Conservation (phyloP, 345 rosid genomes). For the Cardamine chenopodiifolia region DNA sequence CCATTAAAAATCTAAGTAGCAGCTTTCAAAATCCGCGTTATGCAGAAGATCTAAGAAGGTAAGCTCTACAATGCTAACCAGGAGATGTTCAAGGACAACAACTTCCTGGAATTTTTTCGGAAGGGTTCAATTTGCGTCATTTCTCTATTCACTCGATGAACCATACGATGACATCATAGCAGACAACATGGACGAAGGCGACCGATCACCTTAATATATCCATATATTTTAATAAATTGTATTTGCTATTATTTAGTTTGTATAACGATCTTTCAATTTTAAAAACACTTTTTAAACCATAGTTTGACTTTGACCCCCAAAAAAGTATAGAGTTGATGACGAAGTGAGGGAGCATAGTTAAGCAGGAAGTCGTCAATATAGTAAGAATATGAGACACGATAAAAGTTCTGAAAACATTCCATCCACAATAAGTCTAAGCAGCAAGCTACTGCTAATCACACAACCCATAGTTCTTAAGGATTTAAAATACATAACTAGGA, state of each 20-base stretch:
- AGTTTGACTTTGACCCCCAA: not conserved
- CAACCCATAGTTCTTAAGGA: slow-evolving; percentile 15
- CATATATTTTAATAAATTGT: not conserved
- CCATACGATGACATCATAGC: not conserved
- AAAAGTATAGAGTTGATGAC: not conserved
- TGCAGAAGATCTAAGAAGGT: not conserved
- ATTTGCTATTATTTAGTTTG: not conserved
- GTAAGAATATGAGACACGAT: slow-evolving; percentile 9
- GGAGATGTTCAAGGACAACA: not conserved
- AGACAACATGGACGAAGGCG: not conserved
- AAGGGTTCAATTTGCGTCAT: not conserved
- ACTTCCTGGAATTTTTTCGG: not conserved
- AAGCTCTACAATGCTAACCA: not conserved
- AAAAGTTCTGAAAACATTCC: slow-evolving; percentile 1
- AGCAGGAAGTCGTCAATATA: not conserved
- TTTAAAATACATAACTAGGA: slow-evolving; percentile 29
- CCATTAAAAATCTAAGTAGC: not conserved
- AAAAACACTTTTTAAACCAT: no score
- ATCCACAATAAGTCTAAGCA: slow-evolving; percentile 24
- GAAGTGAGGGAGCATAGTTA: not conserved
- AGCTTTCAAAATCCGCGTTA: not conserved
- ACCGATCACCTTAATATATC: not conserved
- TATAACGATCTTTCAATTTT: no score
- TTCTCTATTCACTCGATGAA: not conserved
- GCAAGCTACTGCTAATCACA: slow-evolving; percentile 32